Evolutionary conservation across 1,284 basidiomycete species (phyloP), one percentile per base, ranked within the genome.

Genomic region (Cutaneotrichosporon cutaneum): DNA sequence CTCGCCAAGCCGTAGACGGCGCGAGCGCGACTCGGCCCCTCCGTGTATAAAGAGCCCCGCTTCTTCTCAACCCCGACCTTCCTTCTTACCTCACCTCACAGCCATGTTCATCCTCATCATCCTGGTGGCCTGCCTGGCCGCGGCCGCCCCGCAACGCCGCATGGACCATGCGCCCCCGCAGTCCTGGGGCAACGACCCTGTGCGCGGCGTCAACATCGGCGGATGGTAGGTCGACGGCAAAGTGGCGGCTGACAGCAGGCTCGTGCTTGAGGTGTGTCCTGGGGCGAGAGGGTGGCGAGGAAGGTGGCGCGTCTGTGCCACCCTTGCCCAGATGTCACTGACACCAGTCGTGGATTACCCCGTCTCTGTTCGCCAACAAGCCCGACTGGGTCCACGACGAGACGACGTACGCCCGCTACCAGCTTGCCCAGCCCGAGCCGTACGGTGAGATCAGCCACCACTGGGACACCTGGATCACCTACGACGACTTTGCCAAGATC

Each of bases 381-480:
- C 77, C 78, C 11, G 70, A 72, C 32, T 77, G 77, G 78, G 77
- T 79, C 3, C 66, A 75, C 1, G 75, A 78, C 59, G 78, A 80
- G 60, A 74, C 71, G 68, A 73, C 75, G 2, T 78, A 78, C 58
- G 76, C 72, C 3, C 30, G 62, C 32, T 76, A 78, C 58, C 70
- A 71, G 71, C 10, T 48, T 14, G 60, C 56, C 21, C 67, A 69
- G 48, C 65, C 67, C 21, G 67, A 72, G 57, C 62, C 68, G 22
- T 63, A 64, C 54, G 58, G 56, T 0, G 76, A 79, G 61, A 72
- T 80, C 21, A 52, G 56, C 22, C 50, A 63, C 3, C 78, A 80
- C 61, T 77, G 78, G 78, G 69, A 79, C 58, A 70, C 73, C 4
- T 79, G 73, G 72, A 87, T 92, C 63, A 50, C 47, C 2, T 27